Percentiles rank a stretch among this genome's conserved stretches.
These are phyloP conservation scores for Boletus semigastroideus DNA, from an alignment of 1,284 basidiomycete genomes.

Conservation along the genomic window DNA sequence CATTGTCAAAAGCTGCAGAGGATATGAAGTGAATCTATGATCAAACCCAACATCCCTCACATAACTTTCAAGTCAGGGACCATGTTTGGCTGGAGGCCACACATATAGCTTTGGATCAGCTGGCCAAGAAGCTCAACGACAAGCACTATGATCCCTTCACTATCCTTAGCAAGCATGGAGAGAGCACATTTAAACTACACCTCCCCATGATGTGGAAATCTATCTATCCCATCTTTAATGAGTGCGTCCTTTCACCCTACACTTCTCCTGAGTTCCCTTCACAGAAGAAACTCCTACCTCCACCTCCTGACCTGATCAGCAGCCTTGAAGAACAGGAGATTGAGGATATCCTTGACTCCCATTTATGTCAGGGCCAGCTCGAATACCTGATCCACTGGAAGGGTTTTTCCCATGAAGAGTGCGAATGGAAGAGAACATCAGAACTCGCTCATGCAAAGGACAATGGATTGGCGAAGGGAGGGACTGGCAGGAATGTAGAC, in stretches of 20 bases:
- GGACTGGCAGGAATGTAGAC: no score
- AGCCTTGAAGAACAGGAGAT: constrained; percentile 1
- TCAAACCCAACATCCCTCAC: neutral
- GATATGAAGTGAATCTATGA: no score
- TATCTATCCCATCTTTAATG: constrained; percentile 20
- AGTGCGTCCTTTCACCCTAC: constrained; percentile 3
- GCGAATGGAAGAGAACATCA: neutral
- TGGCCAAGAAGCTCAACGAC: constrained; percentile 14
- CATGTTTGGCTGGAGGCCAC: constrained; percentile 8
- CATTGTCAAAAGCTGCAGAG: no score
- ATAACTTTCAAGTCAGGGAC: neutral
- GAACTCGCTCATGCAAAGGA: neutral
- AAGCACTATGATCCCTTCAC: constrained; percentile 16
- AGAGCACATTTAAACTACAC: constrained; percentile 10
- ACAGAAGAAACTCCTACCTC: neutral
- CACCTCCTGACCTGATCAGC: neutral
- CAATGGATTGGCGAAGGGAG: no score
- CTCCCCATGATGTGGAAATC: constrained; percentile 7
- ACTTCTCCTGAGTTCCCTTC: constrained; percentile 2
- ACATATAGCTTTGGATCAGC: constrained; percentile 3
- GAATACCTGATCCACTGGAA: constrained; percentile 4
- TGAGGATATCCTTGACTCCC: neutral
- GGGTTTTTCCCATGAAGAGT: constrained; percentile 2
- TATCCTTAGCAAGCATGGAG: constrained; percentile 19
- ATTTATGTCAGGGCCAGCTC: accelerated